Base-by-base conservation (phyloP, 1,284 basidiomycete genomes). In the Chalciporus sp. region DNA sequence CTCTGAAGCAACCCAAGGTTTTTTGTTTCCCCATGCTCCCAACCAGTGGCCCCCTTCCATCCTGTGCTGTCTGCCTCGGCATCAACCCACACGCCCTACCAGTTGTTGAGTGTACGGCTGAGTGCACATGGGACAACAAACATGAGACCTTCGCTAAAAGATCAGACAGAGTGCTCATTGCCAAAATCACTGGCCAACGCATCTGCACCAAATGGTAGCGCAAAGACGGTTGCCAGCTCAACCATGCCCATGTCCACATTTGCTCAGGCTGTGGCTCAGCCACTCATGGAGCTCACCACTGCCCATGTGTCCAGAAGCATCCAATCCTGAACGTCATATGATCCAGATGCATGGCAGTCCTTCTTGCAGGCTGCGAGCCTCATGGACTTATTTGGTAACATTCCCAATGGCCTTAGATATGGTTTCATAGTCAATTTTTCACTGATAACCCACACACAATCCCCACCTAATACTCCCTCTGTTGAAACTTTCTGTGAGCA, bases 231-330 rank as follows among this genome's bases (percentile, higher is more conserved):
- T 59, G 58, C 33, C 17, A 26, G 0, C 7, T 39, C 1, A 12
- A 11, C 7, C 37, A 53, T n/a, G 28, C 17, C 11, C 2, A 9
- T 0, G 4, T 7, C 20, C 64, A 65, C 48, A 8, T 60, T 1
- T 72, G 68, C 42, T 65, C 64, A 1, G 65, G 67, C 0, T 72
- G 67, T 20, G 50, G 58, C 0, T 33, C 53, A 0, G 2, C 23
- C 4, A n/a, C 28, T 11, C 69, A 71, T 42, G 64, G 66, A 27
- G 64, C 63, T 53, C 61, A 63, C 19, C 12, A 14, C 10, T 72
- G 67, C 52, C 63, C 59, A 44, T 6, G 23, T 1, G 58, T 62
- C 2, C 55, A 69, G 61, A 58, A 53, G 14, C 35, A 39, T 4
- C 42, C 31, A 52, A 2, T 47, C 61, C 0, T 44, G 51, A 17